phyloP scores from a whole-genome alignment of 352 stramenopile species.

The Pythium dissotocum region DNA sequence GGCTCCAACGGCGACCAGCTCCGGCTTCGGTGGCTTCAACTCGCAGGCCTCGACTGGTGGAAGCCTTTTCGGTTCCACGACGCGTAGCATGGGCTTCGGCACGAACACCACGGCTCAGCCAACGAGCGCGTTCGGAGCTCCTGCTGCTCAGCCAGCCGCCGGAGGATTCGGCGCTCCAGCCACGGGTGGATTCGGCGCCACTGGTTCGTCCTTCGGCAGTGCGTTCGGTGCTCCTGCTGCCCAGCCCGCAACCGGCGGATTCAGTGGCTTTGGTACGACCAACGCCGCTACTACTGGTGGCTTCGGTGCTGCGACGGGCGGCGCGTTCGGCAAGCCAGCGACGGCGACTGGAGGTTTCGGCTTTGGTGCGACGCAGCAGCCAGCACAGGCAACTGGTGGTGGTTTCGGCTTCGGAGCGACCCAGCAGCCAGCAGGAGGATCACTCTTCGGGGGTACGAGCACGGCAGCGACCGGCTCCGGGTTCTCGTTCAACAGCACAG shows the following conservation, averaged over 20 bases:
- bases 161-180: constrained; percentile 40
- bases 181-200: constrained; percentile 23
- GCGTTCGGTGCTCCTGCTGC: constrained; percentile 47
- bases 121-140: constrained; percentile 23
- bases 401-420: constrained; percentile 27
- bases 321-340: constrained; percentile 23
- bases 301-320: constrained; percentile 34
- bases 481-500: constrained; percentile 20
- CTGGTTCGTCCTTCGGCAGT: constrained; percentile 23
- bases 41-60: constrained; percentile 13
- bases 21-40: constrained; percentile 22
- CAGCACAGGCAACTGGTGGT: neutral
- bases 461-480: constrained; percentile 27
- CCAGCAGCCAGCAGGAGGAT: constrained; percentile 31
- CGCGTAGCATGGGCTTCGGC: constrained; percentile 24
- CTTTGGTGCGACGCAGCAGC: constrained; percentile 22
- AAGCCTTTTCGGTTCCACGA: constrained; percentile 28
- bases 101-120: constrained; percentile 8
- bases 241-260: constrained; percentile 40
- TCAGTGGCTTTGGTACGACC: constrained; percentile 54
- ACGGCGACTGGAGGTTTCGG: constrained; percentile 11
- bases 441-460: constrained; percentile 43
- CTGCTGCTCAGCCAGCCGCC: neutral
- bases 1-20: constrained; percentile 7
- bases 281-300: constrained; percentile 33